A percentile compares a stretch with the other conserved stretches of the same genome.
phyloP scores from a whole-genome alignment of 2,329 filamentous ascomycete genomes.

The Cercospora berteroae region DNA sequence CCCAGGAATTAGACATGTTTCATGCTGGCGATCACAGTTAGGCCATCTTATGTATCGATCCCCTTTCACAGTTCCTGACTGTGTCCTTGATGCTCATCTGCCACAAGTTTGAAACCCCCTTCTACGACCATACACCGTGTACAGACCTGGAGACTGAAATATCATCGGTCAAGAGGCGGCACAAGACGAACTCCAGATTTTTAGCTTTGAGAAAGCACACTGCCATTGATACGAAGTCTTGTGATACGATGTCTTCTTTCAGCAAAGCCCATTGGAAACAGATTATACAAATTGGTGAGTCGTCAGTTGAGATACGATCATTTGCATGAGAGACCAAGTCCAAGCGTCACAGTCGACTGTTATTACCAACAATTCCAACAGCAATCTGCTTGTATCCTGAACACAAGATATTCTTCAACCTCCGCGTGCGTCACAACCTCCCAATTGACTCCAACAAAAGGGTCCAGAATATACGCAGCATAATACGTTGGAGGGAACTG shows the following conservation, averaged over 20 bases:
- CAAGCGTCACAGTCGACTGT: too few relatives aligned
- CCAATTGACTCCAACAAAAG: background rate
- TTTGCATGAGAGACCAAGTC: too few relatives aligned
- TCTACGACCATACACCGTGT: too few relatives aligned
- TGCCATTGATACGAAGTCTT: background rate
- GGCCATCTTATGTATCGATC: background rate
- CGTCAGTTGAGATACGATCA: too few relatives aligned
- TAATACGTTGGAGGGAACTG: background rate
- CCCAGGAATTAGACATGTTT: background rate
- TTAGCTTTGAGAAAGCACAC: too few relatives aligned
- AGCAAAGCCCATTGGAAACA: too few relatives aligned
- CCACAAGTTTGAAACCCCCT: too few relatives aligned
- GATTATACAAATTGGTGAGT: background rate
- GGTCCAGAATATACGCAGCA: background rate
- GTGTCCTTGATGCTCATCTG: background rate
- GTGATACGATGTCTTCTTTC: background rate
- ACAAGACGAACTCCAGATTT: background rate
- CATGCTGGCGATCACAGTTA: background rate
- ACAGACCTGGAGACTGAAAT: too few relatives aligned
- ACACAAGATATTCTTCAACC: background rate
- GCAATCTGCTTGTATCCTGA: too few relatives aligned
- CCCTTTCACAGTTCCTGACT: background rate
- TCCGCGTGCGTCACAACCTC: background rate
- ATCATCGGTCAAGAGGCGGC: too few relatives aligned
- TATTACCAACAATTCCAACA: too few relatives aligned